A percentile compares a stretch with the other conserved stretches of the same genome.
phyloP scores from a whole-genome alignment of 1,139 yeast genomes.

The Geotrichum europaeum region DNA sequence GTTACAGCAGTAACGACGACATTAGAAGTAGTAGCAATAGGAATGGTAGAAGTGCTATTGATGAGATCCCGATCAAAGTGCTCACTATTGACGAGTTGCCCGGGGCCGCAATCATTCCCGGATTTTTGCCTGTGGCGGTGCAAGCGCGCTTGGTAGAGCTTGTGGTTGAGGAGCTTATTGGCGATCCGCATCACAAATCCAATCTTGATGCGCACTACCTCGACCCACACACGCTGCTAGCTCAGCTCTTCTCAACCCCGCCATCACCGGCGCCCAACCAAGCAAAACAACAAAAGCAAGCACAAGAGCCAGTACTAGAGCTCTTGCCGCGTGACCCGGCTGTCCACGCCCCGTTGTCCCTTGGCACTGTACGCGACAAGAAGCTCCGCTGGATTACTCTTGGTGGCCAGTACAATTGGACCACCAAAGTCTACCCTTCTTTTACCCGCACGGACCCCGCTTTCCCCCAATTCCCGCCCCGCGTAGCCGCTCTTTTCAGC shows the following conservation, averaged over 20 bases:
- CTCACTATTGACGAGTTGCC: constrained; percentile 32
- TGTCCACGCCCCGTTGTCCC: constrained; percentile 7
- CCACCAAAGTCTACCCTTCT: constrained; percentile 39
- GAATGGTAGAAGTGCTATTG: neutral
- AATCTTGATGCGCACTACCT: constrained; percentile 36
- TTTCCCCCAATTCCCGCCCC: constrained; percentile 36
- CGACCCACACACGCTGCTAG: constrained; percentile 17
- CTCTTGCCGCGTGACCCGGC: constrained; percentile 7
- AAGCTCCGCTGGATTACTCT: constrained; percentile 42
- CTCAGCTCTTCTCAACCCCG: constrained; percentile 25
- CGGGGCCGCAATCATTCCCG: constrained; percentile 33
- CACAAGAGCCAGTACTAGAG: neutral
- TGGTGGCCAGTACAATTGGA: constrained; percentile 45
- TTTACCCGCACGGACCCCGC: constrained; percentile 31
- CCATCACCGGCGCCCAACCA: too few species aligned
- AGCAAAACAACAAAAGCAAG: too few species aligned
- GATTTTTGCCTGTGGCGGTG: constrained; percentile 25
- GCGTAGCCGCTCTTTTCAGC: constrained; percentile 27
- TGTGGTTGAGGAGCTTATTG: constrained; percentile 33
- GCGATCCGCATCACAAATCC: constrained; percentile 32
- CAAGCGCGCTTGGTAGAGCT: constrained; percentile 32
- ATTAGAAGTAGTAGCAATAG: neutral
- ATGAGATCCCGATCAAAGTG: neutral
- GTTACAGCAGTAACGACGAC: too few species aligned
- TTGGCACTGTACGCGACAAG: constrained; percentile 22